Base-by-base conservation (phyloP, 805 yeast species). In the Monosporozyma aerobia region DNA sequence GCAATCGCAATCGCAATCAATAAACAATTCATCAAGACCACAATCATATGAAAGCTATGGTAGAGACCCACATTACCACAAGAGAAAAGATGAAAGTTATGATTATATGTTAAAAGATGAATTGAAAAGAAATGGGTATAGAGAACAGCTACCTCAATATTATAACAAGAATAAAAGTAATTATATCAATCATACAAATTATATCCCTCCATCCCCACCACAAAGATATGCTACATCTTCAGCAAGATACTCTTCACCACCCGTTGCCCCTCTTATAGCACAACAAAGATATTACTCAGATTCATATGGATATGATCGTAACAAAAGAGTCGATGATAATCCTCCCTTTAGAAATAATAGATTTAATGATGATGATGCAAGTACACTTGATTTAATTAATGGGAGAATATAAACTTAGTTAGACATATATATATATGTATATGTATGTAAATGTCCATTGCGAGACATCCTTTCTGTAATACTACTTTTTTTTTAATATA, bases 61-160 rank as follows among this genome's bases (percentile, higher is more conserved):
- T 14, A 13, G 16, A 35, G 14, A 35, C 14, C 16, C 39, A 35
- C 16, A 11, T 11, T 14, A 43, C 23, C 10, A 14, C 8, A 11
- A 22, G 5, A 43, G 30, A 23, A 43, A n/a, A 43, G 39, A 51
- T 35, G 39, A 48, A 32, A 13, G 25, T 25, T 47, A 33, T 49
- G 56, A 55, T 19, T 44, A 55, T 11, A 53, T 40, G 35, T 45
- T 55, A 16, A 52, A 54, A 23, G 47, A 40, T 30, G 54, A 53
- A 46, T 47, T 55, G 27, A 47, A 51, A 43, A 49, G 49, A 13
- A 27, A 35, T 14, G 22, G 35, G 16, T 13, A 44, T 29, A 23
- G 39, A 9, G 19, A 43, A 9, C 10, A 33, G 3, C 6, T 5
- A 35, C 39, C n/a, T 13, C 16, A 35, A 5, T 35, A 14, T 35